Evolutionary conservation across 169 alveolate genomes (phyloP).

Genomic region (Plasmodium reichenowi): DNA sequence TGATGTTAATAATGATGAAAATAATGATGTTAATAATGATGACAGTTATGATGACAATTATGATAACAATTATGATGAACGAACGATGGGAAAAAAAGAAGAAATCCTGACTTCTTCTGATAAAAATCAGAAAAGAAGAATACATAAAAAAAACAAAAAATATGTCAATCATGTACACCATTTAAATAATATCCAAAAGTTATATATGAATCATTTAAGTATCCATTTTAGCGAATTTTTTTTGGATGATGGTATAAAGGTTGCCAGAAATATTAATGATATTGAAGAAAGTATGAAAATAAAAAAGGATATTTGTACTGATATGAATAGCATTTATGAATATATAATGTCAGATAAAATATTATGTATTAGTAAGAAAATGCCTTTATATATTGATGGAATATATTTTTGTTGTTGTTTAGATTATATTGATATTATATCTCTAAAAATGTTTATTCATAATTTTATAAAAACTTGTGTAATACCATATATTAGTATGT

Average conservation of each 20-base stretch:
- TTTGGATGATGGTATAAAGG: slow-evolving; percentile 3
- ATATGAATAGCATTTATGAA: slow-evolving; percentile 31
- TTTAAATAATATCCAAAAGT: slow-evolving; percentile 23
- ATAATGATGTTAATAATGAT: too few species aligned
- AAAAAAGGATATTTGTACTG: slow-evolving; percentile 8
- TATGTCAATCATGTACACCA: not conserved
- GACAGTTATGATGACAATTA: not conserved
- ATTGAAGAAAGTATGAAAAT: slow-evolving; percentile 26
- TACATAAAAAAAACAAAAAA: not conserved
- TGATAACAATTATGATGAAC: not conserved
- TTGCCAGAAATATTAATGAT: slow-evolving; percentile 12
- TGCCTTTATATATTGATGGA: slow-evolving; percentile 48
- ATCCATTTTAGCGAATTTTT: slow-evolving; percentile 9
- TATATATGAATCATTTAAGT: slow-evolving; percentile 15
- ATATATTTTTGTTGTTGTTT: slow-evolving; percentile 46
- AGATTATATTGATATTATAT: slow-evolving; percentile 24
- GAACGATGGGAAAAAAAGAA: not conserved
- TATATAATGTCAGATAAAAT: slow-evolving; percentile 29
- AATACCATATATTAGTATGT: slow-evolving; percentile 26
- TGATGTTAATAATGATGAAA: too few species aligned
- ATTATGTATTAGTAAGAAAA: slow-evolving; percentile 45
- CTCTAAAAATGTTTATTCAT: slow-evolving; percentile 59
- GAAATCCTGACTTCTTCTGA: not conserved
- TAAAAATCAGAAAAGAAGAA: not conserved
- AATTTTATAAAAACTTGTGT: slow-evolving; percentile 39